Evolutionary conservation across 2,329 filamentous ascomycete species (phyloP), one percentile per base, ranked within the genome.

Genomic region (Clonostachys solani): DNA sequence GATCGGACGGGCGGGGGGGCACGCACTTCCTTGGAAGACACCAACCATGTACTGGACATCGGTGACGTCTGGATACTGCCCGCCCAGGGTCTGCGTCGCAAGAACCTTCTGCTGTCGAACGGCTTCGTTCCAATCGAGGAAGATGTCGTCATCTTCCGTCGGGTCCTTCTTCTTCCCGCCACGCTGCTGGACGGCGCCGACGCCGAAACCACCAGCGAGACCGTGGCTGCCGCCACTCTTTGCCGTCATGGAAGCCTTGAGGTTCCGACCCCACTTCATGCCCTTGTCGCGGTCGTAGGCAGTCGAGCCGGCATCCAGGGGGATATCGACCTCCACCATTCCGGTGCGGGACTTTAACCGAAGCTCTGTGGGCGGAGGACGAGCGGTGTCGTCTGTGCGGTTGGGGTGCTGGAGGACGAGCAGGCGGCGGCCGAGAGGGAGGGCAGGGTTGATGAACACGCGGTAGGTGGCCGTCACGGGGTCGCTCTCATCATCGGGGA

Each of bases 241-340:
- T 45, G 73, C 69, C 42, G 75, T 73, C 60, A 73, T 73, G 48
- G 72, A 83, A 49, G 80, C 74, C 46, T 83, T 75, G 53, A 97
- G 72, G 2, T 87, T 83, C 59, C 88, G 82, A 16, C 92, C 94
- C 81, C 90, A 97, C 54, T 81, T 78, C 45, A 94, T 71, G 43
- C 90, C 92, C 70, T 92, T 91, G 54, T 81, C 79, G 54, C 86
- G 80, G 69, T 97, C 91, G 73, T 96, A 97, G 60, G 89, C 86
- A 47, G 75, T 41, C 7, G 40, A 42, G 12, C 38, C 73, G 52
- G 83, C 84, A 71, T 84, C 83, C 56, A 96, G 75, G 5, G 90
- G 89, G n/a, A 96, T 79, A 64, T 99, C 94, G 45, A 97, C 76
- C 69, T 99, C 94, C 48, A 96, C 75, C 70, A 96, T 88, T 47